phyloP scores from a whole-genome alignment of 2,329 filamentous ascomycete genomes.

The Elsinoe batatas region DNA sequence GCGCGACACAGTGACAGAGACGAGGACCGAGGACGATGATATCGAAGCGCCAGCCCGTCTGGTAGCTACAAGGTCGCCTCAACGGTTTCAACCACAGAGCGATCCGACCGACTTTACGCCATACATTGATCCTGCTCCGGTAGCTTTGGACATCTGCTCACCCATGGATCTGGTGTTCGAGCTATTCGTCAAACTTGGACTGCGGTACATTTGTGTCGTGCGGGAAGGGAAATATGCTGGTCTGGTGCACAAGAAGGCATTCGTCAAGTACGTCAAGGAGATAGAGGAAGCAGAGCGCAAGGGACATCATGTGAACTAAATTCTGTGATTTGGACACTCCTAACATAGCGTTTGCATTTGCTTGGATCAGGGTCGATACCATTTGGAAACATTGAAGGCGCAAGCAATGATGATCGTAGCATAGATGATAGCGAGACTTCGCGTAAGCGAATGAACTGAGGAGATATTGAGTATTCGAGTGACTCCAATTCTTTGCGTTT shows the following conservation, averaged over 20 bases:
- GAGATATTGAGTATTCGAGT: too few species aligned
- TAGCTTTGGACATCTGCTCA: conserved; percentile 77
- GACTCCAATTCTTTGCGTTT: too few species aligned
- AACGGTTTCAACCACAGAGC: conserved; percentile 21
- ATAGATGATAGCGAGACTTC: background rate
- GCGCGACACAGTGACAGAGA: background rate
- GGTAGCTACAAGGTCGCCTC: background rate
- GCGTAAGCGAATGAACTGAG: background rate
- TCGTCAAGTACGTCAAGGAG: conserved; percentile 88
- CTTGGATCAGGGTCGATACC: background rate
- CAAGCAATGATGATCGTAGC: background rate
- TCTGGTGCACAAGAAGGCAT: conserved; percentile 91
- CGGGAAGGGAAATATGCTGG: conserved; percentile 78
- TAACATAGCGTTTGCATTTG: background rate
- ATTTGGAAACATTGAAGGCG: background rate
- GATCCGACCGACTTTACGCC: conserved; percentile 78
- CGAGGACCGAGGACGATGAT: background rate
- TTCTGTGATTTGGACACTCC: background rate
- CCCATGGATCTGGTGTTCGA: conserved; percentile 95
- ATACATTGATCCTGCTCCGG: conserved; percentile 83
- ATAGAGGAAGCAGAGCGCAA: conserved; percentile 47
- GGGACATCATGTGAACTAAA: conserved; percentile 12
- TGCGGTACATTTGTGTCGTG: conserved; percentile 86
- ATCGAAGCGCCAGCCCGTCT: background rate
- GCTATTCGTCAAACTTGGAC: conserved; percentile 85